A percentile compares a stretch with the other conserved stretches of the same genome.
phyloP scores from a whole-genome alignment of 2,329 filamentous ascomycete genomes.

The Colletotrichum theobromicola region DNA sequence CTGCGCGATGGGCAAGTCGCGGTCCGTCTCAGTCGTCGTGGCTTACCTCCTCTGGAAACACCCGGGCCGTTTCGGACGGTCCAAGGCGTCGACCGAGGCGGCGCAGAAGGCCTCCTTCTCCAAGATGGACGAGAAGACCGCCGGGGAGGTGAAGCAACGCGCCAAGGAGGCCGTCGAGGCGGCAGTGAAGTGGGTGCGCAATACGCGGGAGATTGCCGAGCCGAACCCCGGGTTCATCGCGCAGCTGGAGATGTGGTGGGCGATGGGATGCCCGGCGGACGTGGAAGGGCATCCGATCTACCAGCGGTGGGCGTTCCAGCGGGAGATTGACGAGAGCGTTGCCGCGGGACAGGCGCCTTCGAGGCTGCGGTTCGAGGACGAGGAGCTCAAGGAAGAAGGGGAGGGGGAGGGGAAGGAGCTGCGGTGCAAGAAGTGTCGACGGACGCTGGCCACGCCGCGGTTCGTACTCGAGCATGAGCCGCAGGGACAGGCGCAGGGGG shows the following conservation, averaged over 20 bases:
- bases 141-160: conserved; percentile 34
- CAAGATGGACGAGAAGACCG: conserved; percentile 19
- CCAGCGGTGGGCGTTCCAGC: conserved; percentile 70
- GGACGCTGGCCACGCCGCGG: conserved; percentile 56
- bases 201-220: conserved; percentile 78
- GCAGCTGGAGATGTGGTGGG: conserved; percentile 85
- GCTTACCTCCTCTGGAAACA: conserved; percentile 82
- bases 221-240: conserved; percentile 92
- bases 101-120: conserved; percentile 3
- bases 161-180: conserved; percentile 54
- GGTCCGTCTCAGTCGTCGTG: conserved; percentile 82
- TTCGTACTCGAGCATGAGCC: conserved; percentile 72
- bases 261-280: conserved; percentile 78
- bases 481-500: conserved; percentile 3
- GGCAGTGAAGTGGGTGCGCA: conserved; percentile 73
- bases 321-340: conserved; percentile 61
- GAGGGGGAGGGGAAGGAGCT: conserved; percentile 58
- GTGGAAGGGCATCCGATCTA: conserved; percentile 76
- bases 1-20: conserved; percentile 96
- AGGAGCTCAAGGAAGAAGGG: conserved; percentile 44
- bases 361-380: conserved; percentile 83
- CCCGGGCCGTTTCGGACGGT: conserved; percentile 55
- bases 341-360: conserved; percentile 81
- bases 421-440: conserved; percentile 90
- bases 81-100: conserved; percentile 44